Evolutionary conservation across 1,284 basidiomycete species (phyloP).

Genomic region (Boletus albobrunnescens): DNA sequence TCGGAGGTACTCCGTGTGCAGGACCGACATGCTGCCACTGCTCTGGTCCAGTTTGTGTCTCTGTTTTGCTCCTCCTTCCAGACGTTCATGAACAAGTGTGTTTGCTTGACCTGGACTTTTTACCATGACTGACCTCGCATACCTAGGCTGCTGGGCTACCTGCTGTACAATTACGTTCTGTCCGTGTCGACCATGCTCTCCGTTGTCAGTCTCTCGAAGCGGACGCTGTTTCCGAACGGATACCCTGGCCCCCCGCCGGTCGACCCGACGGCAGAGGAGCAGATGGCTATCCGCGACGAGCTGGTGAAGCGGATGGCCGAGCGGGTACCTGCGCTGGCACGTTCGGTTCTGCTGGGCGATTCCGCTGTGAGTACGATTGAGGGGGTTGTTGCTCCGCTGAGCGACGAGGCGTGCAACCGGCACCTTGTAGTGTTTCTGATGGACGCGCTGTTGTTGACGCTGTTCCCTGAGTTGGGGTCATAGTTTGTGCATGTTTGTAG

Average conservation of each 20-base stretch:
- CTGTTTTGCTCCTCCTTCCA: slow-evolving; percentile 39
- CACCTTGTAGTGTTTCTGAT: slow-evolving; percentile 64
- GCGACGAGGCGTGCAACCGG: slow-evolving; percentile 56
- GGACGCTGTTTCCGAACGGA: slow-evolving; percentile 74
- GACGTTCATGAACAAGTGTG: slow-evolving; percentile 52
- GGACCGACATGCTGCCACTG: slow-evolving; percentile 44
- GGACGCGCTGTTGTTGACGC: slow-evolving; percentile 54
- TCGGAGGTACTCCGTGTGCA: slow-evolving; percentile 47
- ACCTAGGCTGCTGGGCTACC: slow-evolving; percentile 56
- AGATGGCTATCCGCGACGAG: slow-evolving; percentile 51
- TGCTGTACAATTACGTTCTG: slow-evolving; percentile 54
- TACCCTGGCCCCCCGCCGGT: slow-evolving; percentile 65
- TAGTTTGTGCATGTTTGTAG: slow-evolving; percentile 30
- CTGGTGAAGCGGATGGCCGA: slow-evolving; percentile 46
- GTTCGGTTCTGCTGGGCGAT: slow-evolving; percentile 41
- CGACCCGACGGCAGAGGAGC: slow-evolving; percentile 70
- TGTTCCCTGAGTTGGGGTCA: slow-evolving; percentile 64
- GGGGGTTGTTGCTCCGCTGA: slow-evolving; percentile 54
- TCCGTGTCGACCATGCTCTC: slow-evolving; percentile 48
- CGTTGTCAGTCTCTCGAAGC: slow-evolving; percentile 49
- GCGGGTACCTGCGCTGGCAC: slow-evolving; percentile 36
- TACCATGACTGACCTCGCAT: slow-evolving; percentile 3
- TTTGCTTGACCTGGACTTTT: not conserved
- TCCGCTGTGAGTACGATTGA: slow-evolving; percentile 43
- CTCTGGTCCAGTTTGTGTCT: slow-evolving; percentile 37